phyloP scores from a whole-genome alignment of 306 rosid species.

The Begonia masoniana region DNA sequence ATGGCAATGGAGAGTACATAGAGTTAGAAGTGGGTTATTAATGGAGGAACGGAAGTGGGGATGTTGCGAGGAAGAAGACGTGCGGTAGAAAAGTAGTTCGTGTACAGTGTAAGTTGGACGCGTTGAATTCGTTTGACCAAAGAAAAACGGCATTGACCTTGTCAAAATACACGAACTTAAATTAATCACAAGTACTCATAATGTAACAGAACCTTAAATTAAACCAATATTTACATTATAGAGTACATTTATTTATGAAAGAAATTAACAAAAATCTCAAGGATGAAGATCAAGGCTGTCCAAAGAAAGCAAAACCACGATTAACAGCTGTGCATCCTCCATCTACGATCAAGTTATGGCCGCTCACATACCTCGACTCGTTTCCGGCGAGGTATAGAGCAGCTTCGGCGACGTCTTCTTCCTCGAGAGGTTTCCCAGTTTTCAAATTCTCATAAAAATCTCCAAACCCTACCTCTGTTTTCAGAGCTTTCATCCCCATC shows the following conservation, averaged over 20 bases:
- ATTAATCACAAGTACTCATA: too few species aligned
- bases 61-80: background rate
- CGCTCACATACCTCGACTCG: constrained; percentile 66
- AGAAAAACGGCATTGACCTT: too few species aligned
- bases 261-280: too few species aligned
- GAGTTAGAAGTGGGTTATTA: too few species aligned
- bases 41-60: too few species aligned
- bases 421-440: constrained; percentile 28
- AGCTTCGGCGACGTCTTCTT: constrained; percentile 66
- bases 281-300: too few species aligned
- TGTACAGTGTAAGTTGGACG: background rate
- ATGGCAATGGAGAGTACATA: background rate
- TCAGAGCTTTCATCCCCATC: constrained; percentile 29
- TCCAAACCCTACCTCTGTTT: constrained; percentile 16
- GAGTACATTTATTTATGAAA: too few species aligned
- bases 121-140: too few species aligned
- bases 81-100: background rate
- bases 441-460: constrained; percentile 28
- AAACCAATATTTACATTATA: too few species aligned
- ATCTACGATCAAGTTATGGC: constrained; percentile 61
- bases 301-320: constrained; percentile 1
- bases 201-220: too few species aligned
- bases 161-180: too few species aligned
- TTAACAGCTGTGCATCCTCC: constrained; percentile 58
- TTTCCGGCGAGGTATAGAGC: constrained; percentile 65